Evolutionary conservation across 768 basidiomycete species (phyloP).

Genomic region (Boletus sensibilis): DNA sequence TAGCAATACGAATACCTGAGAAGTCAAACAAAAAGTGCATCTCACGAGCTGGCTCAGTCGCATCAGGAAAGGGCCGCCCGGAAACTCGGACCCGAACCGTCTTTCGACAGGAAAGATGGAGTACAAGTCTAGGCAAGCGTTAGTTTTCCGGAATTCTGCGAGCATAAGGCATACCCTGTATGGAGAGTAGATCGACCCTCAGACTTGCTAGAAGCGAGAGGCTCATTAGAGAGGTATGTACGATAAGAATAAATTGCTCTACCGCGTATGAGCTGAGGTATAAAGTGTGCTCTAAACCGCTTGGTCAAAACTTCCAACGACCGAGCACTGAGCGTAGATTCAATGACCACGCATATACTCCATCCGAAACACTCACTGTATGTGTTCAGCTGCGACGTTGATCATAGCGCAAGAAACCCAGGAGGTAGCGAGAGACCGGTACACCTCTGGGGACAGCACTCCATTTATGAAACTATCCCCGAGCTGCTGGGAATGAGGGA

Average conservation of each 20-base stretch:
- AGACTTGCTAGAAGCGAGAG: slow-evolving; percentile 21
- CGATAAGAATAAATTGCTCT: not conserved
- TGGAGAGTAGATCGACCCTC: slow-evolving; percentile 20
- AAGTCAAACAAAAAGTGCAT: slow-evolving; percentile 23
- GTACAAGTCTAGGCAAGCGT: slow-evolving; percentile 14
- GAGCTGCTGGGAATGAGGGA: slow-evolving; percentile 14
- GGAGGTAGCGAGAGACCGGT: slow-evolving; percentile 23
- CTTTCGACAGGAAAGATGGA: slow-evolving; percentile 14
- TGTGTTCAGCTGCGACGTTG: slow-evolving; percentile 22
- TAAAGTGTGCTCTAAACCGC: slow-evolving; percentile 38
- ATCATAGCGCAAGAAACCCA: slow-evolving; percentile 31
- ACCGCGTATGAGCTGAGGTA: slow-evolving; percentile 42
- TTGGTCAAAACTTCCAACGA: slow-evolving; percentile 25
- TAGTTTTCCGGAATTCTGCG: not conserved
- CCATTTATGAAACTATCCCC: not conserved
- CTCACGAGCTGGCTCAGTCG: slow-evolving; percentile 25
- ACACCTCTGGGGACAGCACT: not conserved
- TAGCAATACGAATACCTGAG: slow-evolving; percentile 26
- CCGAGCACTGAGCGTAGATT: slow-evolving; percentile 14
- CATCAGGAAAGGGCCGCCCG: slow-evolving; percentile 35
- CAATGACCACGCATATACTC: not conserved
- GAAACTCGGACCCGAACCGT: slow-evolving; percentile 35
- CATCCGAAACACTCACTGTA: slow-evolving; percentile 15
- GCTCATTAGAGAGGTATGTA: slow-evolving; percentile 7
- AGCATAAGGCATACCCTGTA: slow-evolving; percentile 14